These are phyloP conservation scores for Globisporangium emineosum DNA, from an alignment of 352 stramenopile genomes.

Conservation along the genomic window DNA sequence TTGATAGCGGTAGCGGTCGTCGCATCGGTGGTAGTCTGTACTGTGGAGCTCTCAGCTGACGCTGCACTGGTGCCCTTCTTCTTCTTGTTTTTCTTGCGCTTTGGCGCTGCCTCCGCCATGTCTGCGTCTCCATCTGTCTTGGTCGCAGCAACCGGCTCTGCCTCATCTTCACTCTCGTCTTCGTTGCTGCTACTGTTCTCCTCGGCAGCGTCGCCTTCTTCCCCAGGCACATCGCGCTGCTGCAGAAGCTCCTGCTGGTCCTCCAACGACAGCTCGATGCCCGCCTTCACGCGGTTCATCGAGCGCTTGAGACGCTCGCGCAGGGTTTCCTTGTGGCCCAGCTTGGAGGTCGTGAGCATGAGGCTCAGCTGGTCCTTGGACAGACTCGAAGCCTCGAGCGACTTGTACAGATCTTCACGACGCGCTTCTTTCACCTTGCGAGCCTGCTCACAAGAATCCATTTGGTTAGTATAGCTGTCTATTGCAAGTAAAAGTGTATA, in stretches of 20 bases:
- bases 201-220: constrained; percentile 21
- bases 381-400: constrained; percentile 55
- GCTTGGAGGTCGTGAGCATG: constrained; percentile 70
- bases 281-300: constrained; percentile 74
- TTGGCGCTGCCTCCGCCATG: not conserved
- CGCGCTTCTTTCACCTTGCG: constrained; percentile 77
- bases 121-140: not conserved
- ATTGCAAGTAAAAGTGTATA: not conserved
- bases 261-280: constrained; percentile 47
- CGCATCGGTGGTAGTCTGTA: not conserved
- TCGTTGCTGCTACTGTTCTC: constrained; percentile 17
- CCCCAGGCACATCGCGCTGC: constrained; percentile 22
- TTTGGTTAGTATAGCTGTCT: not conserved
- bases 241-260: constrained; percentile 61
- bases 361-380: constrained; percentile 64
- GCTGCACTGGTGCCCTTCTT: constrained; percentile 22
- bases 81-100: constrained; percentile 20
- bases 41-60: constrained; percentile 19
- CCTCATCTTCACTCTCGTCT: constrained; percentile 17
- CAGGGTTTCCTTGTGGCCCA: constrained; percentile 83
- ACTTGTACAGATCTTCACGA: constrained; percentile 78
- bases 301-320: constrained; percentile 74
- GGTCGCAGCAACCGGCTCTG: not conserved
- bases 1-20: not conserved
- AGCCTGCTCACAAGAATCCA: constrained; percentile 21